Evolutionary conservation across 2,329 filamentous ascomycete genomes (phyloP).

Genomic region (Drechslerella coelobrocha): DNA sequence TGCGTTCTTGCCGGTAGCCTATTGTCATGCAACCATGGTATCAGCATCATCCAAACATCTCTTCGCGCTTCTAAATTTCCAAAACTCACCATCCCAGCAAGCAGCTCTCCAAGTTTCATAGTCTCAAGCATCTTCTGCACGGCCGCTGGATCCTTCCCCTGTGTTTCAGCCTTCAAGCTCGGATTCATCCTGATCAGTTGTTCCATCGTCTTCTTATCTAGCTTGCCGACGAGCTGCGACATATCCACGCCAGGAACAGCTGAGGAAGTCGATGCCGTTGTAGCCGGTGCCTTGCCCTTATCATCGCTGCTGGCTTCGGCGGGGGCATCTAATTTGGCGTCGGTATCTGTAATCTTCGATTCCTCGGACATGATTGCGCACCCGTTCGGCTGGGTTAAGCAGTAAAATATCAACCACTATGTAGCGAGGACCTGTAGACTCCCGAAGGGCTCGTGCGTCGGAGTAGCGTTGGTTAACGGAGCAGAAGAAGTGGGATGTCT

Average conservation of each 20-base stretch:
- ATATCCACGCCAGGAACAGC: conserved; percentile 43
- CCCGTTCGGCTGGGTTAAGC: not conserved
- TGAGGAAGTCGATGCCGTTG: conserved; percentile 55
- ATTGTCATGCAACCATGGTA: conserved; percentile 38
- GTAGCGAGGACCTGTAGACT: too few relatives aligned
- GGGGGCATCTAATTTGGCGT: conserved; percentile 59
- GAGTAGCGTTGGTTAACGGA: conserved; percentile 25
- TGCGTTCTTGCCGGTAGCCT: conserved; percentile 79
- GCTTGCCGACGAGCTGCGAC: conserved; percentile 49
- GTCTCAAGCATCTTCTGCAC: conserved; percentile 63
- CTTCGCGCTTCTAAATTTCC: conserved; percentile 57
- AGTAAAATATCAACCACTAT: too few relatives aligned
- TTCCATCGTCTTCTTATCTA: conserved; percentile 53
- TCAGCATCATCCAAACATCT: conserved; percentile 55
- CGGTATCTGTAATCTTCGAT: conserved; percentile 68
- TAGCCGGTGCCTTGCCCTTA: conserved; percentile 60
- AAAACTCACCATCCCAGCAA: conserved; percentile 60
- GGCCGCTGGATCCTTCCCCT: conserved; percentile 71
- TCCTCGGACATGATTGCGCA: conserved; percentile 65
- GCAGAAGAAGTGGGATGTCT: conserved; percentile 16
- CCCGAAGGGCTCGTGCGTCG: too few relatives aligned
- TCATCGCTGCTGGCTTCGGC: conserved; percentile 62
- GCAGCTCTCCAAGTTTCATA: conserved; percentile 61
- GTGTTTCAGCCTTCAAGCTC: conserved; percentile 74
- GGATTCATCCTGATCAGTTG: conserved; percentile 63